These are phyloP conservation scores for Elasticomyces elasticus DNA, from an alignment of 495 filamentous ascomycete genomes.

Conservation along the genomic window DNA sequence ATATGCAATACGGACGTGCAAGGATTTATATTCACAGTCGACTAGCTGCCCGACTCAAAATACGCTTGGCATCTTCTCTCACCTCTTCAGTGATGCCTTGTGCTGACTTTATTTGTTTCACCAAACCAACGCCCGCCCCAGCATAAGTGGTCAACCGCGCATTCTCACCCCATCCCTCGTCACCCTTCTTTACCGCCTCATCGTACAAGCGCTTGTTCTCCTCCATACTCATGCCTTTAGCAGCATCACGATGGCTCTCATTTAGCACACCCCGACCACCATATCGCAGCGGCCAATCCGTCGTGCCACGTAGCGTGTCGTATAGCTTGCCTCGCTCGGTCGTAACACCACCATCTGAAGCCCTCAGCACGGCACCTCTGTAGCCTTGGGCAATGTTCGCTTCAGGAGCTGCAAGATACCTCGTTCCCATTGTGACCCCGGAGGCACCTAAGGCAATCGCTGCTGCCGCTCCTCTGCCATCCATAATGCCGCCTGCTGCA, in stretches of 20 bases:
- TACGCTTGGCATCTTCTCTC: constrained; percentile 21
- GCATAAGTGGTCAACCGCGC: constrained; percentile 64
- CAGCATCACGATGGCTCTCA: constrained; percentile 48
- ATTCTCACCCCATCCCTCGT: constrained; percentile 41
- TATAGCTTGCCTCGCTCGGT: constrained; percentile 62
- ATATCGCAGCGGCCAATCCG: constrained; percentile 56
- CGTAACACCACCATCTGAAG: constrained; percentile 50
- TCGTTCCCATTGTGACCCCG: constrained; percentile 60
- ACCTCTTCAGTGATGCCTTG: constrained; percentile 38
- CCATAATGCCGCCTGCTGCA: constrained; percentile 65
- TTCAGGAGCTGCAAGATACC: constrained; percentile 58
- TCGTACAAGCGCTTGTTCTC: constrained; percentile 53
- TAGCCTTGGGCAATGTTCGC: constrained; percentile 51
- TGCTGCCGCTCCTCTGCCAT: constrained; percentile 57
- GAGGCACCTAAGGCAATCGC: constrained; percentile 57
- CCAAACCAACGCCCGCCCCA: constrained; percentile 44
- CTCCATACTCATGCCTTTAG: constrained; percentile 44
- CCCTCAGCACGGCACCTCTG: constrained; percentile 48
- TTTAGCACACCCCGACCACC: constrained; percentile 56
- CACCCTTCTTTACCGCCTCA: constrained; percentile 44
- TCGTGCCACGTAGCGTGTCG: constrained; percentile 58
- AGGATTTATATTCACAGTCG: constrained; percentile 6
- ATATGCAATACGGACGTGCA: no score
- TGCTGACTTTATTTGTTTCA: constrained; percentile 38
- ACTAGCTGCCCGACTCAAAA: neutral